These are phyloP conservation scores for Pleurotus djamor DNA, from an alignment of 768 basidiomycete genomes.

Conservation along the genomic window DNA sequence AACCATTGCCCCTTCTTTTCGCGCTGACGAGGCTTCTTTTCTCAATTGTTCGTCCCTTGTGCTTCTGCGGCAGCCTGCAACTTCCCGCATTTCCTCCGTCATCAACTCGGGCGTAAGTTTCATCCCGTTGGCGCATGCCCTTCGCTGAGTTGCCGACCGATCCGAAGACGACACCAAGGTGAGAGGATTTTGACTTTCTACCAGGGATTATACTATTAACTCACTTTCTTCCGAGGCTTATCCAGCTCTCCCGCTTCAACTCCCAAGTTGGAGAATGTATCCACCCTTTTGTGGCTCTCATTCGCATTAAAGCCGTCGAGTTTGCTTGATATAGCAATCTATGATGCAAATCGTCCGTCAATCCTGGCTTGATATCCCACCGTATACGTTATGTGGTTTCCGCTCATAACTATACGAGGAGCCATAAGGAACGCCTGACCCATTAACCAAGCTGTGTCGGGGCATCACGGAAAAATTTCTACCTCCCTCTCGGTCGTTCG, in stretches of 20 bases:
- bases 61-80: constrained; percentile 3
- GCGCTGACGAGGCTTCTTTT: not conserved
- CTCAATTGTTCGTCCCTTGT: not conserved
- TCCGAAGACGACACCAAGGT: constrained; percentile 2
- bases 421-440: too few species aligned
- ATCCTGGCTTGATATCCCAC: not conserved
- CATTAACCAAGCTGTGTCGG: too few species aligned
- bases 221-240: constrained; percentile 2
- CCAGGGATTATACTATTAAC: not conserved
- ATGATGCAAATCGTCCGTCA: constrained; percentile 1
- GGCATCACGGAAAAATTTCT: too few species aligned
- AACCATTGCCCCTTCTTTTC: not conserved
- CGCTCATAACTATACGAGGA: not conserved
- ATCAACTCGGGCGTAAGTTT: constrained; percentile 1
- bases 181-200: not conserved
- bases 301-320: not conserved
- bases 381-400: not conserved
- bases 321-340: constrained; percentile 4
- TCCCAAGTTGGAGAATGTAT: not conserved
- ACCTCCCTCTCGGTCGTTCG: not conserved
- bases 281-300: not conserved
- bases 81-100: constrained; percentile 5
- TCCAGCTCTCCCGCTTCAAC: constrained; percentile 2
- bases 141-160: constrained; percentile 1
- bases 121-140: not conserved